These are phyloP conservation scores for Alternaria brassicae DNA, from an alignment of 2,329 filamentous ascomycete species.

Conservation along the genomic window DNA sequence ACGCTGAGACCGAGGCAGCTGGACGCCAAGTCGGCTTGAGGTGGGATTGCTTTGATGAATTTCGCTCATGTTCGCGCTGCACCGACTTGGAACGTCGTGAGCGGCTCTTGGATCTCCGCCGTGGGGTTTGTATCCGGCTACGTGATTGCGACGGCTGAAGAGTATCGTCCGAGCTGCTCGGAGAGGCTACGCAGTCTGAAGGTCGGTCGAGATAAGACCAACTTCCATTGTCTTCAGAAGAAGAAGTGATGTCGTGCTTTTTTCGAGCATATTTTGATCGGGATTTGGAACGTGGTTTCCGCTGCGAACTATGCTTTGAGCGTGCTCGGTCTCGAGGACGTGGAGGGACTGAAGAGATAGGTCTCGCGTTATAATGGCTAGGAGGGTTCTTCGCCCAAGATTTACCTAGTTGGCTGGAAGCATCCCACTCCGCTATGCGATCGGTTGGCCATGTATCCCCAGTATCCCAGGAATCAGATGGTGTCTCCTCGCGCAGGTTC, in stretches of 20 bases:
- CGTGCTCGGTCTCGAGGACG: not conserved
- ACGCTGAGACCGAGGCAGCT: not conserved
- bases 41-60: not conserved
- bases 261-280: not conserved
- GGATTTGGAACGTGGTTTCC: conserved; percentile 8
- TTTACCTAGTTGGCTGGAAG: not conserved
- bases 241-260: conserved; percentile 1
- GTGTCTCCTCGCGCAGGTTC: conserved; percentile 16
- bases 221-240: conserved; percentile 13
- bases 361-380: not conserved
- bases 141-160: conserved; percentile 18
- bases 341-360: not conserved
- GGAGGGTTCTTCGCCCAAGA: not conserved
- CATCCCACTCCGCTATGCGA: conserved; percentile 1
- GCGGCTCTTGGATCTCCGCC: conserved; percentile 2
- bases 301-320: not conserved
- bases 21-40: not conserved
- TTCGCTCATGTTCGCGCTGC: conserved; percentile 3
- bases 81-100: conserved; percentile 4
- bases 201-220: conserved; percentile 12
- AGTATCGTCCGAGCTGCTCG: conserved; percentile 20
- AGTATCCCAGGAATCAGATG: conserved; percentile 29
- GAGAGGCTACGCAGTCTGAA: conserved; percentile 14
- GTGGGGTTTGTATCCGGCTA: conserved; percentile 3
- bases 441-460: conserved; percentile 24